phyloP scores from a whole-genome alignment of 129 eudicot species.

The Artemisia tridentata region DNA sequence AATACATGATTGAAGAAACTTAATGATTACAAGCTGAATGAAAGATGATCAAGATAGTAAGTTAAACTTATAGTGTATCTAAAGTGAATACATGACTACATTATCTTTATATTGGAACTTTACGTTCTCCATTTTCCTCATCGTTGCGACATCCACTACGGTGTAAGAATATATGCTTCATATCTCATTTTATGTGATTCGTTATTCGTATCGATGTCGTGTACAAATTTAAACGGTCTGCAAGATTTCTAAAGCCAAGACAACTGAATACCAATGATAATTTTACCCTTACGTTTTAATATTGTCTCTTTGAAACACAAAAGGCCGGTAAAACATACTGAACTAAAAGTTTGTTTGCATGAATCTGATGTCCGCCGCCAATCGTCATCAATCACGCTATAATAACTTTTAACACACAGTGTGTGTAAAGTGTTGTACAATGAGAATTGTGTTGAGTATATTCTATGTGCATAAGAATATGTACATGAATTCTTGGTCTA shows the following conservation, averaged over 20 bases:
- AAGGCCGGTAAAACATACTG: conserved; percentile 20
- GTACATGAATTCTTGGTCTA: too few relatives aligned
- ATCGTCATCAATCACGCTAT: neutral
- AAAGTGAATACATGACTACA: neutral
- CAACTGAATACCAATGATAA: neutral
- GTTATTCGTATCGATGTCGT: neutral
- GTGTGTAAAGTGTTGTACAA: neutral
- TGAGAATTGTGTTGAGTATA: neutral
- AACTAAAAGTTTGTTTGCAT: neutral
- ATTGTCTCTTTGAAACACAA: conserved; percentile 22
- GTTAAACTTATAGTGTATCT: neutral
- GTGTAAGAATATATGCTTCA: conserved; percentile 21
- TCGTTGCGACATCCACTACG: conserved; percentile 12
- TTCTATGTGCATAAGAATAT: too few relatives aligned
- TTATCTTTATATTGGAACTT: neutral
- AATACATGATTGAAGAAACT: neutral
- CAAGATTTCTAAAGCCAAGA: conserved; percentile 15
- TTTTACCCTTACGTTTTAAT: conserved; percentile 4
- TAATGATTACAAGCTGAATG: too few relatives aligned
- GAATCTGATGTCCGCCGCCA: conserved; percentile 1
- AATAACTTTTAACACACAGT: neutral
- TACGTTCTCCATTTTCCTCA: conserved; percentile 29
- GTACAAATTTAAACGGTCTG: neutral
- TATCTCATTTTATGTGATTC: neutral
- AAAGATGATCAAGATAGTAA: neutral